Evolutionary conservation across 441 rosid genomes (phyloP), one percentile per base, ranked within the genome.

Genomic region (Monsonia emarginata): DNA sequence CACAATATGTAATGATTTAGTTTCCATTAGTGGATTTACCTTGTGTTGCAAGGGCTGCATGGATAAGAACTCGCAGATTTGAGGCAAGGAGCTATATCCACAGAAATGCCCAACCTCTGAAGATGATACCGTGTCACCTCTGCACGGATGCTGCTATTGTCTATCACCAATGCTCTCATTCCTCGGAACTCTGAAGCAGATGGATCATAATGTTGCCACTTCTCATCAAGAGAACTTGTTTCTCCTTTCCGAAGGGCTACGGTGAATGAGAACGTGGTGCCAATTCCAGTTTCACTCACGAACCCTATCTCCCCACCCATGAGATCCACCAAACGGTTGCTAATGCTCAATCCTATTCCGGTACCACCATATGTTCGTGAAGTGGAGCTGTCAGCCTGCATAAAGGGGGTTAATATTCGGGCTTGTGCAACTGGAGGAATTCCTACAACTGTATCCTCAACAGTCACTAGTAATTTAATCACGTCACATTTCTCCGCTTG

Each of bases 301-400:
- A 94, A 94, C 42, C 89, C 95, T 18, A 94, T 94, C 75, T 94
- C 92, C 50, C 99, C 99, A 18, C 78, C 85, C 99, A 94, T 94
- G 65, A 94, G 95, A 70, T 85, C 90, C 69, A 94, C 99, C 61
- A 94, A 80, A 73, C 85, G 85, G 71, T 83, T 86, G 86, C 97
- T 86, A 64, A 94, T 89, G 76, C 99, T 94, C 75, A 94, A 78
- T 48, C 99, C 97, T 61, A 94, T 94, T 64, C 97, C 97, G 22
- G 99, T 94, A 27, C 99, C 96, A 65, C 97, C 99, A 78, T 94
- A 83, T 18, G 89, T 89, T 57, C 99, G 84, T 7, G 99, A 94
- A 26, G 97, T 94, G 63, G 99, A 94, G 67, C 99, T 94, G 69
- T 94, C 99, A n/a, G 96, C 99, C 79, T 94, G 99, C 89, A 94